Conservation (phyloP, 164 flowering plant species). For the Vitis cinerea region DNA sequence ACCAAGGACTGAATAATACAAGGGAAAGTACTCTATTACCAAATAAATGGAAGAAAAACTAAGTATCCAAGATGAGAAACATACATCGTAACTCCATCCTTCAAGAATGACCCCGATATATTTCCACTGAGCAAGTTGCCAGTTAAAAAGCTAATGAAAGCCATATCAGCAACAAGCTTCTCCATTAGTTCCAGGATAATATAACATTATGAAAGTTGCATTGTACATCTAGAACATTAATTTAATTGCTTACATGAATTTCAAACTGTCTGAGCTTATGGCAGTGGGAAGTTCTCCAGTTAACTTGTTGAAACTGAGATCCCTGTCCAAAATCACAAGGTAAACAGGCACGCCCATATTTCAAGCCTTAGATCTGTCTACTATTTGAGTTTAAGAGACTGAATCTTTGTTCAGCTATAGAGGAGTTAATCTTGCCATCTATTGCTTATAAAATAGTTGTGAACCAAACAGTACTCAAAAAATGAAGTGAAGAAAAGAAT, state of each 20-base stretch:
- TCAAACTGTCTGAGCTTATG: background rate
- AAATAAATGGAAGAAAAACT: background rate
- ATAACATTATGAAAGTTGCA: constrained; percentile 7
- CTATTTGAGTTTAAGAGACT: no score
- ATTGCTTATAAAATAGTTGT: no score
- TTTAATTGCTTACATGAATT: constrained; percentile 9
- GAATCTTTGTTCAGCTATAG: no score
- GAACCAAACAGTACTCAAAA: no score
- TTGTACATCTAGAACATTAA: no score
- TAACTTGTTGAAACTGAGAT: constrained; percentile 23
- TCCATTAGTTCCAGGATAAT: no score
- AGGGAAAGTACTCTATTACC: no score
- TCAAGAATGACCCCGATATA: constrained; percentile 54
- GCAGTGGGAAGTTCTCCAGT: constrained; percentile 9
- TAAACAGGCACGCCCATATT: no score
- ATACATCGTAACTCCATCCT: constrained; percentile 53
- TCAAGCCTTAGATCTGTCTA: no score
- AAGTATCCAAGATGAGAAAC: constrained; percentile 22
- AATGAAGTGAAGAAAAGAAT: no score
- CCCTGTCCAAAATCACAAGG: constrained; percentile 14
- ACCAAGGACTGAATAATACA: no score
- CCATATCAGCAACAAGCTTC: background rate
- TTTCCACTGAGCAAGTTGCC: constrained; percentile 63
- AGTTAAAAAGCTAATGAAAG: constrained; percentile 50
- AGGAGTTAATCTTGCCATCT: no score